phyloP scores from a whole-genome alignment of 352 stramenopile species.

The Phytophthora capsici region DNA sequence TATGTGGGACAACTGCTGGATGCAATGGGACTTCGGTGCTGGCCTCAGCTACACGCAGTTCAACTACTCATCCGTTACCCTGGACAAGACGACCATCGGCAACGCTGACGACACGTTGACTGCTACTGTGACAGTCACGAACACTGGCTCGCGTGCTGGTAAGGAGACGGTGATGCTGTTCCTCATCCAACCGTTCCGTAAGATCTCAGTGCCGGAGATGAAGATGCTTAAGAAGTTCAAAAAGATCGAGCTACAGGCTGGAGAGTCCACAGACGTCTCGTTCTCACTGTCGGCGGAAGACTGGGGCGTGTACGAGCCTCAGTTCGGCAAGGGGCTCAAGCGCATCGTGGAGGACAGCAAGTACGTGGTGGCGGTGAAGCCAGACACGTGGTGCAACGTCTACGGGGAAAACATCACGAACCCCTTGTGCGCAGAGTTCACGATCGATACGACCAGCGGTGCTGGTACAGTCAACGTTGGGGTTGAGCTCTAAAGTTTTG shows the following conservation, averaged over 20 bases:
- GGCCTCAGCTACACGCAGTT: slow-evolving; percentile 83
- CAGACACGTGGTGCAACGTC: slow-evolving; percentile 72
- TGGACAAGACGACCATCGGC: slow-evolving; percentile 40
- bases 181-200: slow-evolving; percentile 66
- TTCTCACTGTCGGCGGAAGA: slow-evolving; percentile 59
- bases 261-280: slow-evolving; percentile 42
- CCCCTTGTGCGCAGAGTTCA: slow-evolving; percentile 52
- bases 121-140: slow-evolving; percentile 71
- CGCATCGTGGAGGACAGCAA: slow-evolving; percentile 64
- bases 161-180: slow-evolving; percentile 88
- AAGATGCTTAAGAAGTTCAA: slow-evolving; percentile 85
- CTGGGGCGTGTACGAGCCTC: slow-evolving; percentile 65
- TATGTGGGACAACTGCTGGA: slow-evolving; percentile 49
- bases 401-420: slow-evolving; percentile 50
- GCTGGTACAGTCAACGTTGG: slow-evolving; percentile 19
- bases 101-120: slow-evolving; percentile 33
- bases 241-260: slow-evolving; percentile 71
- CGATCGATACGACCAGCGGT: slow-evolving; percentile 31
- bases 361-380: slow-evolving; percentile 71
- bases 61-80: slow-evolving; percentile 51
- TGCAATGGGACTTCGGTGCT: slow-evolving; percentile 71
- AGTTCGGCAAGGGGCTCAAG: slow-evolving; percentile 52
- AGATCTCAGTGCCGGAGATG: slow-evolving; percentile 71
- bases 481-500: slow-evolving; percentile 15
- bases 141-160: slow-evolving; percentile 52